Evolutionary conservation across 2,329 filamentous ascomycete genomes (phyloP).

Genomic region (Ambrosiella beaveri): DNA sequence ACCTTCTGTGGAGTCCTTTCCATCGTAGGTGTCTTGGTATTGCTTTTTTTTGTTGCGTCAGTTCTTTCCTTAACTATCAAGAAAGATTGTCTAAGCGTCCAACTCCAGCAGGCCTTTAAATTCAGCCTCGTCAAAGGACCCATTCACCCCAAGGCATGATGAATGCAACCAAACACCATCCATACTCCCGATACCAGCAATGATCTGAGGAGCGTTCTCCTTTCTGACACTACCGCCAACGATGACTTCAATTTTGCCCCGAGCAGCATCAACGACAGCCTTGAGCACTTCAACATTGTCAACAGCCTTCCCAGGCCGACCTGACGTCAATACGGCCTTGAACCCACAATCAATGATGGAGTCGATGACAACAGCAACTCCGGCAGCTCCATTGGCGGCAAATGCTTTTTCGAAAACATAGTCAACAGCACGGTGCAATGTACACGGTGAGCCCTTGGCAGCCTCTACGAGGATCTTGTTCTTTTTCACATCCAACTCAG

Average conservation of each 20-base stretch:
- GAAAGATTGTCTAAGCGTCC: not conserved
- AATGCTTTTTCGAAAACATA: slow-evolving; percentile 21
- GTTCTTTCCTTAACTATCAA: not conserved
- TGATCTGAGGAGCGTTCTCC: slow-evolving; percentile 20
- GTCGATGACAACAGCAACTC: slow-evolving; percentile 18
- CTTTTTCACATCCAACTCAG: slow-evolving; percentile 20
- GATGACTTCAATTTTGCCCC: slow-evolving; percentile 25
- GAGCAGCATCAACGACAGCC: slow-evolving; percentile 19
- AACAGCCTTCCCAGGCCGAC: slow-evolving; percentile 26
- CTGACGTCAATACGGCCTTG: slow-evolving; percentile 34
- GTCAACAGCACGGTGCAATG: slow-evolving; percentile 43
- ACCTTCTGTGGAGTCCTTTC: not conserved
- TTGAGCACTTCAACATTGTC: slow-evolving; percentile 24
- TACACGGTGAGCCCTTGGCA: slow-evolving; percentile 27
- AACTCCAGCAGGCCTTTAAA: slow-evolving; percentile 5
- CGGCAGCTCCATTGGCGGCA: slow-evolving; percentile 10
- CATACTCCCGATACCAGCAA: not conserved
- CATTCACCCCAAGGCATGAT: slow-evolving; percentile 11
- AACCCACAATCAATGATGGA: slow-evolving; percentile 29
- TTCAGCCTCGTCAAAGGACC: slow-evolving; percentile 8
- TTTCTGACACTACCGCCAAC: slow-evolving; percentile 34
- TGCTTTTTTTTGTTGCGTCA: not conserved
- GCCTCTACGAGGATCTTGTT: slow-evolving; percentile 25
- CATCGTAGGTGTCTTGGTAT: not conserved
- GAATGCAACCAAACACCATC: slow-evolving; percentile 13